Evolutionary conservation across 2,329 filamentous ascomycete genomes (phyloP).

Genomic region (Calonectria hongkongensis): DNA sequence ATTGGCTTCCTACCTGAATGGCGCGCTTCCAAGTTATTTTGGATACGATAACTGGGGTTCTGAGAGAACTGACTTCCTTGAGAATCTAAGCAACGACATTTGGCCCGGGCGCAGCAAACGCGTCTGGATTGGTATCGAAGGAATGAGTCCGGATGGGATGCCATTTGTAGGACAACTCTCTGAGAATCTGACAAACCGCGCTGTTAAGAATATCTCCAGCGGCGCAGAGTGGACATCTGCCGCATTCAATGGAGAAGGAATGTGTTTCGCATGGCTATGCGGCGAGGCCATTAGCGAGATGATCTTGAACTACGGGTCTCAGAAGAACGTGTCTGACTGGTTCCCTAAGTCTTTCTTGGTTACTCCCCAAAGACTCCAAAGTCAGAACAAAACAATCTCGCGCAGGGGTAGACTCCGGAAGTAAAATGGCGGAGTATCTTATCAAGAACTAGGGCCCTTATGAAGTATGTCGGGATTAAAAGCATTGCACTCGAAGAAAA

Average conservation of each 20-base stretch:
- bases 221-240: slow-evolving; percentile 27
- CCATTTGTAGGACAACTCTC: slow-evolving; percentile 22
- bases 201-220: not conserved
- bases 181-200: slow-evolving; percentile 1
- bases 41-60: slow-evolving; percentile 28
- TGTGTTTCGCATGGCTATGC: slow-evolving; percentile 30
- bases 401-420: not conserved
- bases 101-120: slow-evolving; percentile 28
- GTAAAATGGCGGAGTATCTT: not conserved
- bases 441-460: not conserved
- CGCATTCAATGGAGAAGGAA: slow-evolving; percentile 31
- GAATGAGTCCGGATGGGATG: not conserved
- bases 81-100: not conserved
- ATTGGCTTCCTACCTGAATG: slow-evolving; percentile 29
- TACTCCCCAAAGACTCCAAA: slow-evolving; percentile 8
- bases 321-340: slow-evolving; percentile 18
- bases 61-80: slow-evolving; percentile 12
- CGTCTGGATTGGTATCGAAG: slow-evolving; percentile 30
- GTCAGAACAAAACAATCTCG: not conserved
- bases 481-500: too few relatives aligned
- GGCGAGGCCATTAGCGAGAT: slow-evolving; percentile 31
- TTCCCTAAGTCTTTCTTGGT: slow-evolving; percentile 29
- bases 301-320: slow-evolving; percentile 10
- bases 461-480: too few relatives aligned
- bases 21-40: slow-evolving; percentile 25